Conservation (phyloP, 1,139 yeast genomes). For the Yarrowia galli region DNA sequence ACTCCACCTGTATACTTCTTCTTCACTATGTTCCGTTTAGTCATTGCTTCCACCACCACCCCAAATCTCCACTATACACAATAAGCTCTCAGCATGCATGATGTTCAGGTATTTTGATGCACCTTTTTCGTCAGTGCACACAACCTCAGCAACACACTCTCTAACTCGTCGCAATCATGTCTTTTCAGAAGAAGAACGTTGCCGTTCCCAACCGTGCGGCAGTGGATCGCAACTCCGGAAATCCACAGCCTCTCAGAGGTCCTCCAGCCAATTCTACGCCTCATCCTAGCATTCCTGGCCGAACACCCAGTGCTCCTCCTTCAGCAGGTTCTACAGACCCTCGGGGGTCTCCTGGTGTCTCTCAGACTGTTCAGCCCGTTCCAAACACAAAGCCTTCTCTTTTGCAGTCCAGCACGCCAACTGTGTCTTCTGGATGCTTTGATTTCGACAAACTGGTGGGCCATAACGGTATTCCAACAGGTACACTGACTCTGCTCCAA, state of each 20-base stretch:
- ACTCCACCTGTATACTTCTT: too few species aligned
- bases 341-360: background rate
- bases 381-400: constrained; percentile 18
- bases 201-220: constrained; percentile 26
- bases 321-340: background rate
- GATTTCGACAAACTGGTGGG: constrained; percentile 77
- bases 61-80: too few species aligned
- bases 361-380: background rate
- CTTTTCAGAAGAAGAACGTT: constrained; percentile 27
- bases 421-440: constrained; percentile 76
- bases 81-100: constrained; percentile 21
- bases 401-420: constrained; percentile 51
- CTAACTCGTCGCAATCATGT: constrained; percentile 3
- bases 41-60: too few species aligned
- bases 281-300: background rate
- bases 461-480: constrained; percentile 88
- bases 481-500: constrained; percentile 71
- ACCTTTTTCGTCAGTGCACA: background rate
- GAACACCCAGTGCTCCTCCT: background rate
- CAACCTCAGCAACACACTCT: background rate
- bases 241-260: background rate
- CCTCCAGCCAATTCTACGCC: background rate
- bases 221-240: constrained; percentile 2
- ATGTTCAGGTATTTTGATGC: background rate
- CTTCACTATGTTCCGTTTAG: too few species aligned